Conservation (phyloP, 1,139 yeast genomes). For the Debaryomycetaceae sp. region DNA sequence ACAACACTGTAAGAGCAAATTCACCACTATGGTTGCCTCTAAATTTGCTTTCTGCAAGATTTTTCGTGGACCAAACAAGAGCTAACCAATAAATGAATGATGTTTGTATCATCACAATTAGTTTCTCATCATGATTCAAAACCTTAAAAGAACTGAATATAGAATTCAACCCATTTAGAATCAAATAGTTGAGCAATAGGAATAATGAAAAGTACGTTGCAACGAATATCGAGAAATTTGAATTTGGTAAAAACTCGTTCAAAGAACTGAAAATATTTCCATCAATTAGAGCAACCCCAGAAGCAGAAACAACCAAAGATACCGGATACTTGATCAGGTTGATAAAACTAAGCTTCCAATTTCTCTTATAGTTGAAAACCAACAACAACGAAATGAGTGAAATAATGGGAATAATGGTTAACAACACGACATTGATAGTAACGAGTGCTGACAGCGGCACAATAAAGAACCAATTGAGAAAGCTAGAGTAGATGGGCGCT, state of each 20-base stretch:
- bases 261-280: conserved; percentile 24
- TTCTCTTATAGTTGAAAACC: conserved; percentile 39
- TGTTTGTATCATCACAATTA: conserved; percentile 58
- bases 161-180: conserved; percentile 46
- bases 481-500: conserved; percentile 59
- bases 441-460: conserved; percentile 48
- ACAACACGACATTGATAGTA: conserved; percentile 44
- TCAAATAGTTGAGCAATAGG: conserved; percentile 50
- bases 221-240: conserved; percentile 38
- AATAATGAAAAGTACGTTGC: conserved; percentile 46
- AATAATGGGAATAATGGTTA: conserved; percentile 55
- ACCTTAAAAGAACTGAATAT: conserved; percentile 48
- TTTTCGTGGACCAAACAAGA: conserved; percentile 42
- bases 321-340: conserved; percentile 52
- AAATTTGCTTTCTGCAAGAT: conserved; percentile 38
- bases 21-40: conserved; percentile 60
- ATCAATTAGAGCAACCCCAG: conserved; percentile 33
- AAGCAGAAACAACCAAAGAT: conserved; percentile 43
- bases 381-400: conserved; percentile 46
- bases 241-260: conserved; percentile 61
- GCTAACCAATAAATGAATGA: conserved; percentile 55
- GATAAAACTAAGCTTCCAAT: conserved; percentile 47
- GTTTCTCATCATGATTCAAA: conserved; percentile 65
- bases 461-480: conserved; percentile 58
- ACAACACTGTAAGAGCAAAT: conserved; percentile 50